Evolutionary conservation across 208 protist species (phyloP), one percentile per base, ranked within the genome.

Genomic region (Strigomonas culicis): DNA sequence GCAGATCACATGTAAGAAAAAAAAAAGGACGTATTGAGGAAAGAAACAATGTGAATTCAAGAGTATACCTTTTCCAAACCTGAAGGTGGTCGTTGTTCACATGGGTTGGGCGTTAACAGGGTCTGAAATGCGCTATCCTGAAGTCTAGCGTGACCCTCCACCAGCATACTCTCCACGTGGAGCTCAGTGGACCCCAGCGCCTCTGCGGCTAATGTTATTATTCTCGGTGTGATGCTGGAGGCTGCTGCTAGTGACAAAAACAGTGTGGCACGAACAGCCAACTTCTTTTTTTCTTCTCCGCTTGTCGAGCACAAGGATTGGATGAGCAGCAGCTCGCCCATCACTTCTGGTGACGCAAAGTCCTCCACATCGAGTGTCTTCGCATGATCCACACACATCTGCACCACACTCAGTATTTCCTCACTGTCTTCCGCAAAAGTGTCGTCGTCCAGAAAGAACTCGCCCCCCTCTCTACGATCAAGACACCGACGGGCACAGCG

Each of bases 391-490:
- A 86, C 55, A 8, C 66, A 55, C 1, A 59, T 51, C 24, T 52
- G 27, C 2, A 72, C 27, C 8, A 79, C 61, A 2, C 65, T 51
- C 3, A n/a, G 1, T 30, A 64, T 36, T 2, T 24, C 62, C 0
- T 49, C 70, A 31, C 65, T 66, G 21, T 70, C 67, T 3, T 63
- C 41, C 24, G 76, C 69, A 22, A 71, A 64, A 0, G 64, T 22
- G 25, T 92, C 86, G 50, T 87, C 79, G 2, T 92, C 86, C 10
- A 85, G 53, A 3, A 88, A 50, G 30, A 80, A 79, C 0, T 50
- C 55, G 1, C 55, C 58, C 0, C 46, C 67, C 1, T 44, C 39
- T 4, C 47, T 44, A 11, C 19, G 44, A 1, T 11, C 7, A 44
- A 46, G 21, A 22, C 64, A 50, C 21, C 50, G 58, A 0, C 55